Conservation (phyloP, 2,329 filamentous ascomycete genomes). For the Hymenoscyphus repandus region DNA sequence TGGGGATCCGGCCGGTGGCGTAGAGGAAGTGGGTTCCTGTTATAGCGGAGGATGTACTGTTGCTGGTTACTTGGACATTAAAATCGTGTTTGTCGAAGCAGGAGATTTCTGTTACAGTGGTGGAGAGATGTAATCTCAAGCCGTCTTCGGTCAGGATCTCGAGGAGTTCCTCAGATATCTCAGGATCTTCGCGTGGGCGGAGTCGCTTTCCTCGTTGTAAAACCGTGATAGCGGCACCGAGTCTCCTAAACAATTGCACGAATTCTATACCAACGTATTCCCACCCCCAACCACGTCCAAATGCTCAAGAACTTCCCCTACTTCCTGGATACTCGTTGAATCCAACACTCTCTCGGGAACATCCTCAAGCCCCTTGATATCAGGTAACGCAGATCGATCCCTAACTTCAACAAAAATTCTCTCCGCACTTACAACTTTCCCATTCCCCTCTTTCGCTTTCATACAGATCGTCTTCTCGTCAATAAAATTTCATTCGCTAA, state of each 20-base stretch:
- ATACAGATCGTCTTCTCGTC: conserved; percentile 37
- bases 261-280: conserved; percentile 50
- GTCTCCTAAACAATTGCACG: conserved; percentile 44
- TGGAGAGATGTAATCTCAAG: conserved; percentile 37
- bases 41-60: conserved; percentile 18
- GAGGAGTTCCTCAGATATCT: conserved; percentile 39
- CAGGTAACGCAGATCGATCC: conserved; percentile 37
- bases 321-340: conserved; percentile 44
- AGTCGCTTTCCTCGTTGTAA: conserved; percentile 40
- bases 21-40: conserved; percentile 43
- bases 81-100: neutral
- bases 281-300: conserved; percentile 48
- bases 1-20: conserved; percentile 45
- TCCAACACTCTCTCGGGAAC: conserved; percentile 37
- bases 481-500: conserved; percentile 40
- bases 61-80: neutral
- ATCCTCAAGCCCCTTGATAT: conserved; percentile 34
- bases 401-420: conserved; percentile 44
- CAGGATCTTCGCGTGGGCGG: conserved; percentile 42
- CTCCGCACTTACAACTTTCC: conserved; percentile 34
- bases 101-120: conserved; percentile 23
- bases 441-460: conserved; percentile 27
- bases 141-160: conserved; percentile 43
- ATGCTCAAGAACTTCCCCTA: conserved; percentile 41
- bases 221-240: conserved; percentile 45